phyloP scores from a whole-genome alignment of 2,329 filamentous ascomycete genomes.

The Cladosporium oxysporum region DNA sequence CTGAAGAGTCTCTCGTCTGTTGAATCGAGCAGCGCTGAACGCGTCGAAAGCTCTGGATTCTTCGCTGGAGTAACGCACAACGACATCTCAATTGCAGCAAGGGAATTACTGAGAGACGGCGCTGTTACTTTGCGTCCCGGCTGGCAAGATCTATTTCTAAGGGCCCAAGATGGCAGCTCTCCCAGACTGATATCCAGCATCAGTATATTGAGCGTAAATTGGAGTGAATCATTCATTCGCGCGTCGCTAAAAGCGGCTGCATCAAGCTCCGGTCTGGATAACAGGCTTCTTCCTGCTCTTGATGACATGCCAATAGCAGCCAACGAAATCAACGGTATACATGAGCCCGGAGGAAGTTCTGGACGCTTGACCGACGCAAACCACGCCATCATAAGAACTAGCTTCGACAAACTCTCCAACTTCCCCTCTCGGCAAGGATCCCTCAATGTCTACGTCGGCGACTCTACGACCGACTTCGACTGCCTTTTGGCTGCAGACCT shows the following conservation, averaged over 20 bases:
- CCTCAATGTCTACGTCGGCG: conserved; percentile 46
- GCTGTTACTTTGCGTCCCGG: conserved; percentile 41
- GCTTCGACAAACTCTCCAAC: conserved; percentile 40
- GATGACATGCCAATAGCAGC: conserved; percentile 31
- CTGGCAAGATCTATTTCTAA: conserved; percentile 39
- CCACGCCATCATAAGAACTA: conserved; percentile 39
- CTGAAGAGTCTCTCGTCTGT: conserved; percentile 40
- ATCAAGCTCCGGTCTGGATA: not conserved
- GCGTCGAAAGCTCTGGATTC: conserved; percentile 42
- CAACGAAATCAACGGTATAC: conserved; percentile 40
- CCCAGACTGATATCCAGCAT: conserved; percentile 20
- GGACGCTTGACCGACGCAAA: conserved; percentile 31
- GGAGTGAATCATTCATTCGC: conserved; percentile 47
- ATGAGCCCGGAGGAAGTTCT: conserved; percentile 29
- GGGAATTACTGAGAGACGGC: conserved; percentile 33
- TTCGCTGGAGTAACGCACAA: conserved; percentile 41
- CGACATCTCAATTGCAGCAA: conserved; percentile 35
- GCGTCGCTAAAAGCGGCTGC: conserved; percentile 12
- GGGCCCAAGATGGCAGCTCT: not conserved
- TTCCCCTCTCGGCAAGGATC: not conserved
- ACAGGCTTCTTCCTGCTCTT: not conserved
- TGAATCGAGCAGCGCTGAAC: conserved; percentile 44
- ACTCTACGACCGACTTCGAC: conserved; percentile 52
- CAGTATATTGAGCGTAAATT: conserved; percentile 50
- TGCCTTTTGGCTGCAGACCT: conserved; percentile 47